These are phyloP conservation scores for Penicillium turbatum DNA, from an alignment of 495 filamentous ascomycete genomes.

Conservation along the genomic window DNA sequence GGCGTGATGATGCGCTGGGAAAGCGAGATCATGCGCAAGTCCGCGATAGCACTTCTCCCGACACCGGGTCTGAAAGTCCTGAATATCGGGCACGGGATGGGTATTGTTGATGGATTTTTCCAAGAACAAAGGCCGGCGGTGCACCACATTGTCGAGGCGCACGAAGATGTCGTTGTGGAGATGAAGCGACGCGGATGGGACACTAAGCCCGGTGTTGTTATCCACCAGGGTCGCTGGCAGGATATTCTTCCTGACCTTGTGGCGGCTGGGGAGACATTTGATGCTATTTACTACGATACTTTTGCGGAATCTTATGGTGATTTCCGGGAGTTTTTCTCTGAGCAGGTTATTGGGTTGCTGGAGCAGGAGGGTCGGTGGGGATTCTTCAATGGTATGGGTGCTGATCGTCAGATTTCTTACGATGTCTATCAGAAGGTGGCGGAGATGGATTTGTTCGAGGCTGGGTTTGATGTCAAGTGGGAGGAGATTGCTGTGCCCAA, in stretches of 20 bases:
- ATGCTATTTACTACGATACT: slow-evolving; percentile 97
- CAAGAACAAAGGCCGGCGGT: slow-evolving; percentile 56
- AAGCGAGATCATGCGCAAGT: slow-evolving; percentile 77
- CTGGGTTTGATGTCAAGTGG: slow-evolving; percentile 88
- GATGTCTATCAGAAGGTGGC: slow-evolving; percentile 92
- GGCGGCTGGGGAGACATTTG: slow-evolving; percentile 65
- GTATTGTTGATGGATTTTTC: slow-evolving; percentile 86
- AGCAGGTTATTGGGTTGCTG: slow-evolving; percentile 76
- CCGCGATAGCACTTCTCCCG: slow-evolving; percentile 61
- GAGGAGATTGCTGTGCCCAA: slow-evolving; percentile 68
- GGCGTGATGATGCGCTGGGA: slow-evolving; percentile 99
- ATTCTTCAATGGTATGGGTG: slow-evolving; percentile 95
- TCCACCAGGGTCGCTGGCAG: slow-evolving; percentile 80
- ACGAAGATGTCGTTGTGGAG: slow-evolving; percentile 71
- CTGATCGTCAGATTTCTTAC: slow-evolving; percentile 87
- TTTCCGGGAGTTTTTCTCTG: slow-evolving; percentile 81
- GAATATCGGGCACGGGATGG: slow-evolving; percentile 95
- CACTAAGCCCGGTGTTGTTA: slow-evolving; percentile 56
- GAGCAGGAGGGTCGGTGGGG: slow-evolving; percentile 72
- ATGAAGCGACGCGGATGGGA: slow-evolving; percentile 62
- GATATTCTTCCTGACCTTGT: slow-evolving; percentile 70
- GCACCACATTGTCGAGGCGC: slow-evolving; percentile 92
- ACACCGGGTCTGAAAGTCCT: slow-evolving; percentile 63
- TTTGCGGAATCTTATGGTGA: slow-evolving; percentile 90
- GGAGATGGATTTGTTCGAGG: slow-evolving; percentile 88